A percentile compares a stretch with the other conserved stretches of the same genome.
Conservation (phyloP, 1,139 yeast genomes). For the Blastobotrys malaysiensis region DNA sequence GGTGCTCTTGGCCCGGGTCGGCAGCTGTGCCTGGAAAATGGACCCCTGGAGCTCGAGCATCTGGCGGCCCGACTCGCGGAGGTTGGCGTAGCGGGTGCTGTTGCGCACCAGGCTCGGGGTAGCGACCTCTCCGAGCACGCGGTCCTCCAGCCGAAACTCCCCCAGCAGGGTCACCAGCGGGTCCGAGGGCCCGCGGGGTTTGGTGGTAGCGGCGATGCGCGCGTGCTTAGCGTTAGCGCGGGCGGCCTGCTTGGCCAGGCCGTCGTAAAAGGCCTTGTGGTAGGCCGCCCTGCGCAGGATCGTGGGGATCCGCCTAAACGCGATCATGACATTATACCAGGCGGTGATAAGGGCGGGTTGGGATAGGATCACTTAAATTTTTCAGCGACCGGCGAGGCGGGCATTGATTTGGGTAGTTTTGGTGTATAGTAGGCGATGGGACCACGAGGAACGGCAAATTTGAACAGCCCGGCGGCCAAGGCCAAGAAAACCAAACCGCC, state of each 20-base stretch:
- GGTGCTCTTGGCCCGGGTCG: not conserved
- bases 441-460: conserved; percentile 12
- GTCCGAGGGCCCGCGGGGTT: not conserved
- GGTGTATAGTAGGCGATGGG: not conserved
- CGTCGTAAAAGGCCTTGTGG: not conserved
- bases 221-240: not conserved
- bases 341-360: not conserved
- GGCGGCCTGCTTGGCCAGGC: not conserved
- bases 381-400: not conserved
- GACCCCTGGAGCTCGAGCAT: conserved; percentile 4
- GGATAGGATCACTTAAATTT: not conserved
- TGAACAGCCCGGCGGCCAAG: conserved; percentile 19
- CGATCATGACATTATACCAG: not conserved
- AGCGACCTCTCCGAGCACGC: not conserved
- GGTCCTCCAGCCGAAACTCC: conserved; percentile 1
- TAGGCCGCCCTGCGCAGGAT: not conserved
- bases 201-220: not conserved
- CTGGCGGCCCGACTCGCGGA: conserved; percentile 6
- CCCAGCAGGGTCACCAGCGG: not conserved
- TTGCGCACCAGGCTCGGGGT: conserved; percentile 1
- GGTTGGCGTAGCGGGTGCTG: not conserved
- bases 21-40: not conserved
- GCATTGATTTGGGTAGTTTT: not conserved
- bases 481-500: conserved; percentile 11
- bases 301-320: not conserved